Percentiles rank a stretch among this genome's conserved stretches.
These are phyloP conservation scores for Sporothrix brasiliensis DNA, from an alignment of 2,329 filamentous ascomycete genomes.

Conservation along the genomic window DNA sequence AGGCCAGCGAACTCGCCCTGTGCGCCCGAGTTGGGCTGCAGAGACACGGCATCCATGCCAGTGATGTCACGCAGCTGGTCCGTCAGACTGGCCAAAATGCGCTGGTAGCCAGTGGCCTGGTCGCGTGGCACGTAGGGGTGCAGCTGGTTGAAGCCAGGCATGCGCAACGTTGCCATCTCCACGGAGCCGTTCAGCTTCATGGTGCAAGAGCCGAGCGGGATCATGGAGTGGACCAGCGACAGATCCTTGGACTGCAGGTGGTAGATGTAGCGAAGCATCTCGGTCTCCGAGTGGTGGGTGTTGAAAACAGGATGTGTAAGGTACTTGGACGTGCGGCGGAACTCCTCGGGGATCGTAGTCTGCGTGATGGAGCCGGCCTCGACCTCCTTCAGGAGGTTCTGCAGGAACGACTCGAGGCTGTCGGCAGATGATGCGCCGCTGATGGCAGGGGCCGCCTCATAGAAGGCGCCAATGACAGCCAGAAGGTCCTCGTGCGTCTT, in stretches of 20 bases:
- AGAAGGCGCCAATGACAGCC: conserved; percentile 33
- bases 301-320: conserved; percentile 94
- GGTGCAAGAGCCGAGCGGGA: conserved; percentile 92
- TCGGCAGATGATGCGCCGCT: conserved; percentile 15
- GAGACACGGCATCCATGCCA: conserved; percentile 83
- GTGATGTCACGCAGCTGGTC: conserved; percentile 79
- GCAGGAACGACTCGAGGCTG: conserved; percentile 39
- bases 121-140: conserved; percentile 76
- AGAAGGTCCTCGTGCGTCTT: conserved; percentile 40
- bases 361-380: conserved; percentile 38
- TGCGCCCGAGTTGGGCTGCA: conserved; percentile 94
- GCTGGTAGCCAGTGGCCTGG: conserved; percentile 67
- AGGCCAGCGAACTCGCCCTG: conserved; percentile 94
- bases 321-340: conserved; percentile 74
- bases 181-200: conserved; percentile 97
- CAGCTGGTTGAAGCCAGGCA: conserved; percentile 72
- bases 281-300: conserved; percentile 90
- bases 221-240: conserved; percentile 95
- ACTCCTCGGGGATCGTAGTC: conserved; percentile 53
- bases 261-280: conserved; percentile 89
- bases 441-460: conserved; percentile 29
- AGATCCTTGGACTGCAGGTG: conserved; percentile 93
- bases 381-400: conserved; percentile 46
- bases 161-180: conserved; percentile 86
- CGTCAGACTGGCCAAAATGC: conserved; percentile 72